These are phyloP conservation scores for Stereum hirsutum DNA, from an alignment of 1,284 basidiomycete species.

Conservation along the genomic window DNA sequence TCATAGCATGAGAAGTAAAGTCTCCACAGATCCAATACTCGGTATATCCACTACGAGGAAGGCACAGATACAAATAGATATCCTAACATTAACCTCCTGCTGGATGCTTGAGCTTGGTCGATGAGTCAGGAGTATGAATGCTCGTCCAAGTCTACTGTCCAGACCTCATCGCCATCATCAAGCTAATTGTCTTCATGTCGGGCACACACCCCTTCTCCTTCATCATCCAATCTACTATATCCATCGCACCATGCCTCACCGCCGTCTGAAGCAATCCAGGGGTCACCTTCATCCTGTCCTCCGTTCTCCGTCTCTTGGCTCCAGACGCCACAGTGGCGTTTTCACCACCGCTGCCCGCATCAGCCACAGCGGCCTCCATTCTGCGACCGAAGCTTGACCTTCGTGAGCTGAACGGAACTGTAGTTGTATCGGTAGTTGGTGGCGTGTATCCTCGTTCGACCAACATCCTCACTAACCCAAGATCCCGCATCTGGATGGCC, in stretches of 20 bases:
- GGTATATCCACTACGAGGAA: no score
- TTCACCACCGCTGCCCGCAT: slow-evolving; percentile 12
- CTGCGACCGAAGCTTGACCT: no score
- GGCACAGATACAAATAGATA: no score
- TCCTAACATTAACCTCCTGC: no score
- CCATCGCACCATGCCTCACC: slow-evolving; percentile 49
- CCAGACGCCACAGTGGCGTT: no score
- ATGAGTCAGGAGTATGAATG: no score
- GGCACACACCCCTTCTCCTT: slow-evolving; percentile 70
- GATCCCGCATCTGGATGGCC: slow-evolving; percentile 64
- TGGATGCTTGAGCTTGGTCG: no score
- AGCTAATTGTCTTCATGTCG: slow-evolving; percentile 54
- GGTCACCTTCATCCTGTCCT: slow-evolving; percentile 50
- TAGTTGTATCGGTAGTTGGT: no score
- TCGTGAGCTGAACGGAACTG: neutral
- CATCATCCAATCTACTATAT: slow-evolving; percentile 68
- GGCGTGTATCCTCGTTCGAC: slow-evolving; percentile 45
- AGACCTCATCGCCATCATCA: no score
- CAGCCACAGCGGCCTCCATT: slow-evolving; percentile 5
- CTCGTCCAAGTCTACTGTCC: no score
- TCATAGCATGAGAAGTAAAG: no score
- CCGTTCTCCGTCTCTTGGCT: slow-evolving; percentile 44
- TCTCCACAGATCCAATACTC: no score
- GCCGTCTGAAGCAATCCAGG: slow-evolving; percentile 55
- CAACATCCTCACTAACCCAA: slow-evolving; percentile 61